These are phyloP conservation scores for Aspergillus puulaauensis DNA, from an alignment of 2,329 filamentous ascomycete species.

Conservation along the genomic window DNA sequence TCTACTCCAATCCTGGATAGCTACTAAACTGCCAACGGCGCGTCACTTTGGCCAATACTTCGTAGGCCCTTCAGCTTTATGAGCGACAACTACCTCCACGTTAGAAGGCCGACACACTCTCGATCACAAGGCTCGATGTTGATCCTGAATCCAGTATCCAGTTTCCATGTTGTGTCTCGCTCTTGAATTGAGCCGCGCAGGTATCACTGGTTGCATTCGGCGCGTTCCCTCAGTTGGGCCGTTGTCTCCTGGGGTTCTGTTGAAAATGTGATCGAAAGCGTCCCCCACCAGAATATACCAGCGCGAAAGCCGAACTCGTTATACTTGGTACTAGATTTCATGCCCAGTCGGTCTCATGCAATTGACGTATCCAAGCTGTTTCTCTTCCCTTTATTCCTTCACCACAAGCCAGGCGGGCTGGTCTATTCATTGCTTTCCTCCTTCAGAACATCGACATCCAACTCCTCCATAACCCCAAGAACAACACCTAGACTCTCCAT, in stretches of 20 bases:
- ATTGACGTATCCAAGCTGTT: not conserved
- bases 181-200: not conserved
- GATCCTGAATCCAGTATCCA: not conserved
- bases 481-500: conserved; percentile 87
- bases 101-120: not conserved
- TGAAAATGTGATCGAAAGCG: not conserved
- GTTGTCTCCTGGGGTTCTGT: not conserved
- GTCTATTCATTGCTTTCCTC: conserved; percentile 27
- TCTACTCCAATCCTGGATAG: not conserved
- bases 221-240: not conserved
- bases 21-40: not conserved
- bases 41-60: not conserved
- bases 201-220: not conserved
- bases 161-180: not conserved
- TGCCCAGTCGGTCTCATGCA: too few relatives aligned
- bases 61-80: not conserved
- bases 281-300: not conserved
- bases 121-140: too few relatives aligned
- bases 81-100: not conserved
- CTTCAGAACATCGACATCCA: conserved; percentile 79
- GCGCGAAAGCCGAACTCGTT: not conserved
- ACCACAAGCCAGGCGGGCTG: not conserved
- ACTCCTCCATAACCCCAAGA: conserved; percentile 82
- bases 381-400: not conserved
- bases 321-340: too few relatives aligned